Conservation (phyloP, 2,329 filamentous ascomycete species). For the Sporothrix variecibatus region DNA sequence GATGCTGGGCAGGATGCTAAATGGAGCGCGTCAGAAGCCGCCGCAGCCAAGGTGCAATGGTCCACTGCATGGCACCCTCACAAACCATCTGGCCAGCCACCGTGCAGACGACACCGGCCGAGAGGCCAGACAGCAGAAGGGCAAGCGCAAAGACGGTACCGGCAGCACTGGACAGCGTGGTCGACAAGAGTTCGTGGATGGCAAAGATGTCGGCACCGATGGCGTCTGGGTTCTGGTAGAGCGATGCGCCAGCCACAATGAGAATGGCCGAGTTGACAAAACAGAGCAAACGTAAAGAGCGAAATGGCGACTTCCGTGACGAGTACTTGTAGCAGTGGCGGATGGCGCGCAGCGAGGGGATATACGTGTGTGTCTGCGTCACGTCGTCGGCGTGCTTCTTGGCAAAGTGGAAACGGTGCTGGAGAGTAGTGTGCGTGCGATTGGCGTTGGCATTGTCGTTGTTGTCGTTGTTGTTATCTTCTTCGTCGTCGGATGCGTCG, state of each 20-base stretch:
- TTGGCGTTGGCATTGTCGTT: background rate
- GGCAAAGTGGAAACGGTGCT: slow-evolving; percentile 2
- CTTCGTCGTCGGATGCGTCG: slow-evolving; percentile 32
- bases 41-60: slow-evolving; percentile 73
- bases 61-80: slow-evolving; percentile 79
- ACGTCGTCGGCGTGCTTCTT: slow-evolving; percentile 36
- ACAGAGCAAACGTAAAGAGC: slow-evolving; percentile 78
- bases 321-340: slow-evolving; percentile 72
- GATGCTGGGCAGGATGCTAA: slow-evolving; percentile 76
- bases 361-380: slow-evolving; percentile 55
- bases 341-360: slow-evolving; percentile 73
- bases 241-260: slow-evolving; percentile 76
- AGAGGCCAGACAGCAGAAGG: slow-evolving; percentile 75
- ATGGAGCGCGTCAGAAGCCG: slow-evolving; percentile 76
- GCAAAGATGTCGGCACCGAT: slow-evolving; percentile 76
- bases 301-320: slow-evolving; percentile 69
- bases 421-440: background rate
- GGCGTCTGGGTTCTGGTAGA: slow-evolving; percentile 65
- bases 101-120: slow-evolving; percentile 84
- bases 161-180: slow-evolving; percentile 70
- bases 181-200: slow-evolving; percentile 72
- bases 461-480: slow-evolving; percentile 30
- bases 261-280: slow-evolving; percentile 84
- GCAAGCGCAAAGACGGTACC: slow-evolving; percentile 84
- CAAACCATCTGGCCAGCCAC: slow-evolving; percentile 88